Percentiles rank a stretch among this genome's conserved stretches.
Conservation (phyloP, 148 eudicot genomes). For the Diospyros lotus region DNA sequence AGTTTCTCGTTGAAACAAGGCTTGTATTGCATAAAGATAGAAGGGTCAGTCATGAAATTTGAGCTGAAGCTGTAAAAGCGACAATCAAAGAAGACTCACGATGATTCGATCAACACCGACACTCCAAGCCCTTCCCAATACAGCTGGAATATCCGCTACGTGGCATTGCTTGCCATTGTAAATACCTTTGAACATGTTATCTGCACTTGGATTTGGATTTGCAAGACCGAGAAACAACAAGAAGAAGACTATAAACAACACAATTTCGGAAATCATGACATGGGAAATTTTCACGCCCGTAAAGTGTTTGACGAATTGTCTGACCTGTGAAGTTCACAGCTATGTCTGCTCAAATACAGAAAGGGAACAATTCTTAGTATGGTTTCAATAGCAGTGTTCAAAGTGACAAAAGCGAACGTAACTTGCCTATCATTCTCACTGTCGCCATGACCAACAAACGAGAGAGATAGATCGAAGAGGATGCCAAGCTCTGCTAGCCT, state of each 20-base stretch:
- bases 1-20: background rate
- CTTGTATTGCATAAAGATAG: background rate
- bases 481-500: no score
- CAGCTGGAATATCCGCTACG: conserved; percentile 43
- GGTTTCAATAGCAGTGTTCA: background rate
- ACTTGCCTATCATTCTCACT: conserved; percentile 82
- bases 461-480: background rate
- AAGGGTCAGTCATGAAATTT: background rate
- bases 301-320: conserved; percentile 17
- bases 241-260: background rate
- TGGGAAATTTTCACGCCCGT: background rate
- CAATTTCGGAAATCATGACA: background rate
- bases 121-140: conserved; percentile 78
- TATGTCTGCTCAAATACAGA: conserved; percentile 49
- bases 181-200: conserved; percentile 89
- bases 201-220: conserved; percentile 24
- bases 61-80: background rate
- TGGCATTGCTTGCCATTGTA: conserved; percentile 74
- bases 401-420: background rate
- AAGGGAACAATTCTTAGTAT: no score
- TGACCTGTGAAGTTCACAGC: conserved; percentile 96
- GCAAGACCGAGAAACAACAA: conserved; percentile 7
- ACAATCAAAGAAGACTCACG: conserved; percentile 28
- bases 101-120: conserved; percentile 91
- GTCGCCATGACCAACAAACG: conserved; percentile 47